Base-by-base conservation (phyloP, 345 rosid genomes). In the Stellera chamaejasme region DNA sequence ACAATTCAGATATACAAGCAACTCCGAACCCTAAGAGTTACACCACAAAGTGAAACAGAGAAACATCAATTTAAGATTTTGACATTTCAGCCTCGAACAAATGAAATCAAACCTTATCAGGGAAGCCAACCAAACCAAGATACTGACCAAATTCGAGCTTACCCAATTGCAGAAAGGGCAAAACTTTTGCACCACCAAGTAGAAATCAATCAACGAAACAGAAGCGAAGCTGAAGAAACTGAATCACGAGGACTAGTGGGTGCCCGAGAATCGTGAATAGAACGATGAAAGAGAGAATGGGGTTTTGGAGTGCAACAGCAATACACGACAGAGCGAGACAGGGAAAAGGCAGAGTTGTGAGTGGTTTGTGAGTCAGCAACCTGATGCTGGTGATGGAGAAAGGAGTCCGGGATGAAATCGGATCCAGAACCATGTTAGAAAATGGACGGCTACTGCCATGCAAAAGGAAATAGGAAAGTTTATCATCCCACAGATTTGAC, bases 361-460 rank as follows among this genome's bases (percentile, higher is more conserved):
- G 39, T 32, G 39, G 7, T 7, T 32, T 32, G 5, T 48, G 45
- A 54, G 46, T 54, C 43, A 13, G 23, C 13, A 13, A 8, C 52
- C 51, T 42, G 43, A 10, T 51, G 44, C 12, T n/a, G n/a, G n/a
- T n/a, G n/a, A n/a, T n/a, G n/a, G n/a, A n/a, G n/a, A n/a, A n/a
- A n/a, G n/a, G n/a, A n/a, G n/a, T n/a, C n/a, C 13, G 4, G 10
- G 2, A 10, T 16, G 36, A 45, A 68, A 57, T 63, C 61, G 49
- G 68, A 54, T 10, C 16, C 36, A 46, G 2, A 16, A 12, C 3
- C n/a, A n/a, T 49, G 27, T 44, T 46, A 25, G 14, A 61, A 3
- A 11, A 39, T 3, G 28, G 28, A n/a, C 49, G 66, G 58, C 62
- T 52, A 44, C 41, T 54, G 50, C 52, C 57, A 52, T 58, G 67